Evolutionary conservation across 2,329 filamentous ascomycete genomes (phyloP).

Genomic region (Rasamsonia emersonii): DNA sequence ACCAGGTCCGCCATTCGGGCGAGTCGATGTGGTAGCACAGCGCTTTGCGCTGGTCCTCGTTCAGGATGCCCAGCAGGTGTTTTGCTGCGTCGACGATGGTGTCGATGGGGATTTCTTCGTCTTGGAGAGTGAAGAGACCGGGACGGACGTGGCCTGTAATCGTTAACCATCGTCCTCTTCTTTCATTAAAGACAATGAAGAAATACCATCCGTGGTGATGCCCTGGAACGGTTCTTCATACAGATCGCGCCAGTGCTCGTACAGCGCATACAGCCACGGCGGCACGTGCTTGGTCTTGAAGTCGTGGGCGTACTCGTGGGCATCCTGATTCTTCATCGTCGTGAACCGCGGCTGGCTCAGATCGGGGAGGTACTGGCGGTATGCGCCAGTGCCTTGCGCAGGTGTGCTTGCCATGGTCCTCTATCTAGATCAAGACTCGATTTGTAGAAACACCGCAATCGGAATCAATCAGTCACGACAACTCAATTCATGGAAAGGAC

Average conservation of each 20-base stretch:
- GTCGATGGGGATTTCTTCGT: slow-evolving; percentile 55
- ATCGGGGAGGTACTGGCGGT: slow-evolving; percentile 55
- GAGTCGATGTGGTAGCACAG: slow-evolving; percentile 57
- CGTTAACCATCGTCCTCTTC: slow-evolving; percentile 5
- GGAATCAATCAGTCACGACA: no score
- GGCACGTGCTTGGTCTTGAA: slow-evolving; percentile 53
- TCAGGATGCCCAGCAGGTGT: slow-evolving; percentile 39
- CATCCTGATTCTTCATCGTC: slow-evolving; percentile 53
- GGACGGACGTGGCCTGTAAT: slow-evolving; percentile 41
- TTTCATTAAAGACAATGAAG: no score
- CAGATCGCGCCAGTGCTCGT: slow-evolving; percentile 50
- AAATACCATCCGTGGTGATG: slow-evolving; percentile 59
- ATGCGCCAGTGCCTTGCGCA: slow-evolving; percentile 32
- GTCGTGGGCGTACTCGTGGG: slow-evolving; percentile 52
- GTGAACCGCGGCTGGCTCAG: slow-evolving; percentile 54
- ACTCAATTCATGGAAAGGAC: no score
- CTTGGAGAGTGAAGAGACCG: slow-evolving; percentile 50
- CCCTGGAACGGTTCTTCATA: slow-evolving; percentile 60
- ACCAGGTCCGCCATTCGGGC: slow-evolving; percentile 62
- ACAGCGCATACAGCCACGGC: slow-evolving; percentile 58
- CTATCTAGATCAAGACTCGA: no score
- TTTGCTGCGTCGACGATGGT: slow-evolving; percentile 47
- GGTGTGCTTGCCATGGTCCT: no score
- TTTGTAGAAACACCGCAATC: no score
- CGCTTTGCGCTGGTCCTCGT: slow-evolving; percentile 40